Conservation (phyloP, 257 asterid species). For the Rehmannia glutinosa region DNA sequence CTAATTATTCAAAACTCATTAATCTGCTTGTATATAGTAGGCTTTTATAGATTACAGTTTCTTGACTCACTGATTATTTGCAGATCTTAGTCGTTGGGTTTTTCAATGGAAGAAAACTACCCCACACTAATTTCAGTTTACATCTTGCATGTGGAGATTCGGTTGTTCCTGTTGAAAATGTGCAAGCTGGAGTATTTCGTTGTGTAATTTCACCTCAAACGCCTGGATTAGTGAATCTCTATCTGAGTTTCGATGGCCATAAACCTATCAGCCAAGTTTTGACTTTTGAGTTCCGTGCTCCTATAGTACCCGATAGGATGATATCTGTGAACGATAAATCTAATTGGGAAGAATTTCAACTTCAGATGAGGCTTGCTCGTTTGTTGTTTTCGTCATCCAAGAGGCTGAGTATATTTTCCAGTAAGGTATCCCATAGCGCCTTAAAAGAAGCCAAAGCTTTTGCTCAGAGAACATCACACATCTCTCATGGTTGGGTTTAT, state of each 20-base stretch:
- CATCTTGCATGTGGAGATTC: conserved; percentile 53
- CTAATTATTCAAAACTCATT: background rate
- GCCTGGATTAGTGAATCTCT: conserved; percentile 50
- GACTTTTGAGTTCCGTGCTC: conserved; percentile 54
- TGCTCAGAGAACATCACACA: conserved; percentile 38
- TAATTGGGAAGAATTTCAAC: conserved; percentile 46
- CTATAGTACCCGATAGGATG: conserved; percentile 21
- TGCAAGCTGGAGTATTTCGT: conserved; percentile 62
- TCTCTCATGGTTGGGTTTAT: conserved; percentile 33
- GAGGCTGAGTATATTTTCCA: conserved; percentile 37
- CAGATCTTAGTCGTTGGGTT: conserved; percentile 61
- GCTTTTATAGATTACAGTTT: background rate
- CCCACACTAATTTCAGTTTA: conserved; percentile 27
- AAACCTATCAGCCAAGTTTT: conserved; percentile 58
- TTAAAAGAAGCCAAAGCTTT: conserved; percentile 48
- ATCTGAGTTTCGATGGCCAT: conserved; percentile 56
- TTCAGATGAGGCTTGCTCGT: conserved; percentile 56
- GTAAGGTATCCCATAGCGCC: conserved; percentile 36
- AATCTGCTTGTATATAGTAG: background rate
- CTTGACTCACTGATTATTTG: conserved; percentile 16
- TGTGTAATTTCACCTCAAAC: conserved; percentile 48
- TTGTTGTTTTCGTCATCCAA: conserved; percentile 58
- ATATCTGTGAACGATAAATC: conserved; percentile 30
- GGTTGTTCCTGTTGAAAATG: conserved; percentile 36
- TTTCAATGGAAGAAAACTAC: conserved; percentile 41